Conservation (phyloP, 2,329 filamentous ascomycete genomes). For the Leptographium wingfieldii region DNA sequence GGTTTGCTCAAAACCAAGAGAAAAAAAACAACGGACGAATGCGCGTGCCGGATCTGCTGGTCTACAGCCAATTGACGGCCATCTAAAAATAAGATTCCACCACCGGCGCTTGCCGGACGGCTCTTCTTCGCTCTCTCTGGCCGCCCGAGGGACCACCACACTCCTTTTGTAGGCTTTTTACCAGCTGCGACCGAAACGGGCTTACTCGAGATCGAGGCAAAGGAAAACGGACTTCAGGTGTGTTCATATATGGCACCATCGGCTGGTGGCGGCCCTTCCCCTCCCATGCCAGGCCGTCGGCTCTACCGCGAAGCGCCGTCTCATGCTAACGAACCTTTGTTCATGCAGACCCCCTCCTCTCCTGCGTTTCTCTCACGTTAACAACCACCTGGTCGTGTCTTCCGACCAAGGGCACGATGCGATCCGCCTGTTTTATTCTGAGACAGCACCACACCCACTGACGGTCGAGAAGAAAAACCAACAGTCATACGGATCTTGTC, state of each 20-base stretch:
- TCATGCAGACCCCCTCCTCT: slow-evolving; percentile 15
- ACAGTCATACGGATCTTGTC: neutral
- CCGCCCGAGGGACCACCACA: neutral
- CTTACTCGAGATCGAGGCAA: neutral
- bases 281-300: too few relatives aligned
- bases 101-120: neutral
- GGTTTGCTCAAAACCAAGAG: neutral
- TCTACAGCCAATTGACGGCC: neutral
- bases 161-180: neutral
- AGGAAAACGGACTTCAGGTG: neutral
- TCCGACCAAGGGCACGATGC: slow-evolving; percentile 25
- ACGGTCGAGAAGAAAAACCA: slow-evolving; percentile 2
- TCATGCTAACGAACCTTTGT: slow-evolving; percentile 17
- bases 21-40: neutral
- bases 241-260: neutral
- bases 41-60: neutral
- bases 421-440: slow-evolving; percentile 22
- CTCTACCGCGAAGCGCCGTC: neutral
- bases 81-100: neutral
- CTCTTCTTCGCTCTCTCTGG: neutral
- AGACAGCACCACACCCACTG: slow-evolving; percentile 27
- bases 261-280: neutral
- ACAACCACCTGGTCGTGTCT: slow-evolving; percentile 6
- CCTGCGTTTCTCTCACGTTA: slow-evolving; percentile 2
- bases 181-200: neutral